Conservation (phyloP, 1,284 basidiomycete species). For the Inonotus hispidus region DNA sequence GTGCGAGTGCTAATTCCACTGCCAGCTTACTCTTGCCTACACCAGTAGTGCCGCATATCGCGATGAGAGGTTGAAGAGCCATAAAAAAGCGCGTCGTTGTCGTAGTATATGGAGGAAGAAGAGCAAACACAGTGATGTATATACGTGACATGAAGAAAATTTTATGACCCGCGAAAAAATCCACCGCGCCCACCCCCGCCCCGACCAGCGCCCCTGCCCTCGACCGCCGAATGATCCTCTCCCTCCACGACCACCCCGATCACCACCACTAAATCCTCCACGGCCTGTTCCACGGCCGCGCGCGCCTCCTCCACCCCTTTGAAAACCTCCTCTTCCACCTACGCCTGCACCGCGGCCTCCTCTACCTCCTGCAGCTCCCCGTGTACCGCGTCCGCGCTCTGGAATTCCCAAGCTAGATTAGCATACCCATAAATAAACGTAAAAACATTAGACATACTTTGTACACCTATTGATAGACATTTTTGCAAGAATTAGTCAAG, state of each 20-base stretch:
- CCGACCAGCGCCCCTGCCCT: too few relatives aligned
- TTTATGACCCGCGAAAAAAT: constrained; percentile 14
- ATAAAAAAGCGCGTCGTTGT: constrained; percentile 19
- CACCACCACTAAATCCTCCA: constrained; percentile 30
- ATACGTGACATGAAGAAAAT: not conserved
- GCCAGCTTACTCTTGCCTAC: constrained; percentile 95
- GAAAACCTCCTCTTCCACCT: constrained; percentile 38
- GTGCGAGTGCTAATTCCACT: constrained; percentile 71
- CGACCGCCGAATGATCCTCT: constrained; percentile 23
- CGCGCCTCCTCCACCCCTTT: constrained; percentile 31
- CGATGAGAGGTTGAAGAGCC: constrained; percentile 58
- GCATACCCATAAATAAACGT: not conserved
- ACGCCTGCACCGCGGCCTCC: constrained; percentile 29
- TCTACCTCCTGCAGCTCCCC: constrained; percentile 35
- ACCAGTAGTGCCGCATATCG: constrained; percentile 92
- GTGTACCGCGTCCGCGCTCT: constrained; percentile 54
- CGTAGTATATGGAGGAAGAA: not conserved
- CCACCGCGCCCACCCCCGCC: not conserved
- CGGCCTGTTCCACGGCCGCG: constrained; percentile 38
- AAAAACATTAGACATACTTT: constrained; percentile 11
- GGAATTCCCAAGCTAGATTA: constrained; percentile 13
- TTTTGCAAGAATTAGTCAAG: constrained; percentile 14
- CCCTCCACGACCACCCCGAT: constrained; percentile 24
- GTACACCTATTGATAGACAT: constrained; percentile 13
- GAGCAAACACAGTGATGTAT: not conserved